Evolutionary conservation across 768 basidiomycete species (phyloP).

Genomic region (Lactarius quietus): DNA sequence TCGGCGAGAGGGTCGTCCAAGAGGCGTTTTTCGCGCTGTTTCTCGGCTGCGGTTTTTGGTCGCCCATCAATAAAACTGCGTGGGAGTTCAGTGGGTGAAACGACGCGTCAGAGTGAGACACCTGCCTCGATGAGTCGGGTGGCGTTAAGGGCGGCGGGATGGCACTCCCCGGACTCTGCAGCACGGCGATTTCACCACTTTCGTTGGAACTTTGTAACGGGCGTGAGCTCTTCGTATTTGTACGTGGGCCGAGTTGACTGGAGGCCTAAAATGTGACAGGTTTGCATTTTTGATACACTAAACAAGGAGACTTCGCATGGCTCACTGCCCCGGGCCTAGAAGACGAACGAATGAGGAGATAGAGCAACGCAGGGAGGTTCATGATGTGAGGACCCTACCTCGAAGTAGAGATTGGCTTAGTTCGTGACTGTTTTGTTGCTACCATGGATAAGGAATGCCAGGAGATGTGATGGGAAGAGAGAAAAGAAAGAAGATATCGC

Average conservation of each 20-base stretch:
- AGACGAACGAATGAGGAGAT: conserved; percentile 19
- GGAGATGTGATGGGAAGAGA: conserved; percentile 9
- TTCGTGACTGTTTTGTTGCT: conserved; percentile 19
- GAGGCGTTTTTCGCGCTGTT: conserved; percentile 23
- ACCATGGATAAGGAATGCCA: conserved; percentile 14
- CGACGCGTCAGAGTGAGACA: background rate
- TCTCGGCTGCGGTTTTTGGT: conserved; percentile 26
- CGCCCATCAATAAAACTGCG: conserved; percentile 23
- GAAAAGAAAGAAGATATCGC: conserved; percentile 9
- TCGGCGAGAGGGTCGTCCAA: conserved; percentile 26
- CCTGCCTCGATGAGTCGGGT: conserved; percentile 14
- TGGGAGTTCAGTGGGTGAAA: background rate
- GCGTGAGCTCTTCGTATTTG: conserved; percentile 8
- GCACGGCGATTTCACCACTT: conserved; percentile 7
- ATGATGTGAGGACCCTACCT: conserved; percentile 15
- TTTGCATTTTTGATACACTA: conserved; percentile 19
- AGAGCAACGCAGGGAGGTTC: conserved; percentile 7
- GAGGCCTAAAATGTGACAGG: conserved; percentile 5
- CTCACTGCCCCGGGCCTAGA: conserved; percentile 19
- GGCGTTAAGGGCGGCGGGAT: conserved; percentile 1
- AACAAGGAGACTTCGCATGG: conserved; percentile 18
- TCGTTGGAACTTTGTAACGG: conserved; percentile 13
- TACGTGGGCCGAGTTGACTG: conserved; percentile 1
- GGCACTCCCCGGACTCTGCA: conserved; percentile 8
- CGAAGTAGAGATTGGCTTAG: conserved; percentile 6